These are phyloP conservation scores for Hyaloscypha hepaticicola DNA, from an alignment of 495 filamentous ascomycete species.

Conservation along the genomic window DNA sequence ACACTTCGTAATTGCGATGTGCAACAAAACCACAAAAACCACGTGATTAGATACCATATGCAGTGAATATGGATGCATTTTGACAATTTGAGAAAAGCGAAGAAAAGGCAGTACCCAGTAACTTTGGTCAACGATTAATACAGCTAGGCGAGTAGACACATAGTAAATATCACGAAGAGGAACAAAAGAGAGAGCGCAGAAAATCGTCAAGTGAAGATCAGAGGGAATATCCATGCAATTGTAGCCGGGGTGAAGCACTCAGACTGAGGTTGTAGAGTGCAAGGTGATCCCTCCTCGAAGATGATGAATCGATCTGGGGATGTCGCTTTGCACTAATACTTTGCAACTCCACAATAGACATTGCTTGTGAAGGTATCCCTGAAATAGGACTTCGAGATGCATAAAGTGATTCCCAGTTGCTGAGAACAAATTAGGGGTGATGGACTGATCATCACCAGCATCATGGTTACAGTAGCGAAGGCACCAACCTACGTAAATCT, in stretches of 20 bases:
- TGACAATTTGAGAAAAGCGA: not conserved
- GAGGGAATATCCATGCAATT: not conserved
- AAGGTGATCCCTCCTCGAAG: too few species aligned
- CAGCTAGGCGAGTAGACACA: not conserved
- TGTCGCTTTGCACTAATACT: too few species aligned
- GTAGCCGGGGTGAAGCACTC: constrained; percentile 6
- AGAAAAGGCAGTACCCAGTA: not conserved
- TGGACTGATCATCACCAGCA: too few species aligned
- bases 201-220: too few species aligned
- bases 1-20: too few species aligned
- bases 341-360: too few species aligned
- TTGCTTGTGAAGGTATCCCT: too few species aligned
- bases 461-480: not conserved
- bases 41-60: not conserved
- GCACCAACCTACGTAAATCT: not conserved
- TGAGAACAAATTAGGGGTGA: not conserved
- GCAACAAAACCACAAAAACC: too few species aligned
- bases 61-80: not conserved
- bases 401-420: too few species aligned
- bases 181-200: not conserved
- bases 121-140: not conserved
- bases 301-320: too few species aligned
- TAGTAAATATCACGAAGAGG: not conserved
- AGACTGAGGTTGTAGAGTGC: too few species aligned
- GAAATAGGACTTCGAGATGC: too few species aligned